Evolutionary conservation across 495 filamentous ascomycete species (phyloP).

Genomic region (Podospora pseudoanserina): DNA sequence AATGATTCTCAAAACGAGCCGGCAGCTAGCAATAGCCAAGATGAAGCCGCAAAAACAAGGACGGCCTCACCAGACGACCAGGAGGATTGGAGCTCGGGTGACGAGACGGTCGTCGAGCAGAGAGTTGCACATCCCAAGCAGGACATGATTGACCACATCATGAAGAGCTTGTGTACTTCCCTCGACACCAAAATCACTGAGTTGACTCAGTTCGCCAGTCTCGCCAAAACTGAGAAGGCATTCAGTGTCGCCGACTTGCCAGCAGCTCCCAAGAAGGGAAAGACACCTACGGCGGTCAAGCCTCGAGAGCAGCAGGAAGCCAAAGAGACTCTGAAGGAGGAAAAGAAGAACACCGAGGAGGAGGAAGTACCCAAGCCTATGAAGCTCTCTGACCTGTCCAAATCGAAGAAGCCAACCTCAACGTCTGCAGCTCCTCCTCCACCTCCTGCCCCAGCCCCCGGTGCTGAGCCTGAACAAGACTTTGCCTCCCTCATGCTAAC

Average conservation of each 20-base stretch:
- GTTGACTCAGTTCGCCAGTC: not conserved
- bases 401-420: not conserved
- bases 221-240: not conserved
- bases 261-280: not conserved
- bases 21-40: not conserved
- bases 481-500: not conserved
- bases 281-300: not conserved
- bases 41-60: not conserved
- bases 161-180: constrained; percentile 24
- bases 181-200: constrained; percentile 23
- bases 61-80: not conserved
- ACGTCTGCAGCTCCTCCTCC: not conserved
- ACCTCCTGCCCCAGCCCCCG: too few species aligned
- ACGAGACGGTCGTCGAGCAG: not conserved
- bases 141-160: constrained; percentile 25
- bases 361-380: not conserved
- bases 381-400: not conserved
- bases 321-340: not conserved
- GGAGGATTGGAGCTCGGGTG: constrained; percentile 8
- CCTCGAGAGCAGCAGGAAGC: not conserved
- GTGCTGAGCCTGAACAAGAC: not conserved
- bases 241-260: not conserved
- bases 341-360: not conserved
- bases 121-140: constrained; percentile 1
- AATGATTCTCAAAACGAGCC: not conserved